Percentiles rank a stretch among this genome's conserved stretches.
phyloP scores from a whole-genome alignment of 371 early-diverging fungal species.

The Vittaforma corneae region DNA sequence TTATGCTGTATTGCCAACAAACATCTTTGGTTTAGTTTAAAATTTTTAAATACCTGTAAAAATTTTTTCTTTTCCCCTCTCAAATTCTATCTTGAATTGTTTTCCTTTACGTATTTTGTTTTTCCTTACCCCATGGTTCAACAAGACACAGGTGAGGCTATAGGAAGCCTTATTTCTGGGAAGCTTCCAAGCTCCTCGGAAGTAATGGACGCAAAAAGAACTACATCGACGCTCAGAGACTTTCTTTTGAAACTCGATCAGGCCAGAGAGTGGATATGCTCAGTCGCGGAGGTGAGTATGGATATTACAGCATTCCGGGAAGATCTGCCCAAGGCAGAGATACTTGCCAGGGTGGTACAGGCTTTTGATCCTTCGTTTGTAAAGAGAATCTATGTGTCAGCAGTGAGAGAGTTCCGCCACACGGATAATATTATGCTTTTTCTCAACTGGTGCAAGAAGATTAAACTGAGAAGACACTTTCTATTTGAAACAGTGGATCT shows the following conservation, averaged over 20 bases:
- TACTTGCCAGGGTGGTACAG: constrained; percentile 75
- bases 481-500: constrained; percentile 92
- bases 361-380: constrained; percentile 72
- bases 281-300: constrained; percentile 67
- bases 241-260: constrained; percentile 94
- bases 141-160: too few relatives aligned
- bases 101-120: too few relatives aligned
- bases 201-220: constrained; percentile 79
- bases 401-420: constrained; percentile 76
- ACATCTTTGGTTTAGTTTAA: too few relatives aligned
- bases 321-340: constrained; percentile 78
- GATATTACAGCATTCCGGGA: constrained; percentile 67
- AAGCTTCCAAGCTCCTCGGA: constrained; percentile 30
- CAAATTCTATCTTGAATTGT: too few relatives aligned
- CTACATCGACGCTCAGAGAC: constrained; percentile 82
- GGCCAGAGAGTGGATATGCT: constrained; percentile 77
- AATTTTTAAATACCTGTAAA: too few relatives aligned
- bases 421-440: constrained; percentile 95
- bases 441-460: constrained; percentile 67
- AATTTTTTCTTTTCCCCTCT: too few relatives aligned
- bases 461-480: constrained; percentile 76
- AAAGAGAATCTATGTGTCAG: constrained; percentile 69
- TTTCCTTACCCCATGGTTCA: too few relatives aligned
- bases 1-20: too few relatives aligned
- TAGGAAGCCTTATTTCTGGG: too few relatives aligned